Evolutionary conservation across 140 eudicot genomes (phyloP), one percentile per base, ranked within the genome.

Genomic region (Bidens hawaiensis): DNA sequence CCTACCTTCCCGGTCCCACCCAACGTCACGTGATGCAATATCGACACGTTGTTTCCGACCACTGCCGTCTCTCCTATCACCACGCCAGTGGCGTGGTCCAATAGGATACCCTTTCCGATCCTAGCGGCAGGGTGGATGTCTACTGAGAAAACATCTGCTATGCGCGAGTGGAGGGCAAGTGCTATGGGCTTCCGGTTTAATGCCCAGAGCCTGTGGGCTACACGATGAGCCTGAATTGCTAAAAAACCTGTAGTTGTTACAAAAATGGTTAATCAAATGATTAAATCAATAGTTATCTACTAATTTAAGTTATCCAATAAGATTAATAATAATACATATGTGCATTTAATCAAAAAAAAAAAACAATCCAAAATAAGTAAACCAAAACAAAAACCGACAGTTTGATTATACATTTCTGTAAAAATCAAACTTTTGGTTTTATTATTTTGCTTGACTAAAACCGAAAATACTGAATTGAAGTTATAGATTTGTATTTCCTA

Each of bases 241-340:
- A 66, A 25, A 23, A 55, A 57, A 15, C 71, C 66, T 74, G 58
- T 38, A 68, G 45, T n/a, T n/a, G n/a, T n/a, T n/a, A n/a, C n/a
- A n/a, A n/a, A n/a, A n/a, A n/a, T n/a, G n/a, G n/a, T n/a, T n/a
- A n/a, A n/a, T n/a, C n/a, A n/a, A n/a, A n/a, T n/a, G n/a, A n/a
- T n/a, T n/a, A n/a, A n/a, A n/a, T n/a, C n/a, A n/a, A n/a, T n/a
- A n/a, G n/a, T n/a, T n/a, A n/a, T n/a, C n/a, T n/a, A n/a, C n/a
- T n/a, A n/a, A n/a, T n/a, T n/a, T n/a, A n/a, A n/a, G n/a, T n/a
- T n/a, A n/a, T n/a, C n/a, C n/a, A n/a, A n/a, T n/a, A n/a, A n/a
- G n/a, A n/a, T n/a, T n/a, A n/a, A n/a, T n/a, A n/a, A n/a, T n/a
- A n/a, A n/a, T n/a, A n/a, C n/a, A n/a, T n/a, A n/a, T n/a, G n/a